These are phyloP conservation scores for Pichia kudriavzevii DNA, from an alignment of 1,139 yeast species.

Conservation along the genomic window DNA sequence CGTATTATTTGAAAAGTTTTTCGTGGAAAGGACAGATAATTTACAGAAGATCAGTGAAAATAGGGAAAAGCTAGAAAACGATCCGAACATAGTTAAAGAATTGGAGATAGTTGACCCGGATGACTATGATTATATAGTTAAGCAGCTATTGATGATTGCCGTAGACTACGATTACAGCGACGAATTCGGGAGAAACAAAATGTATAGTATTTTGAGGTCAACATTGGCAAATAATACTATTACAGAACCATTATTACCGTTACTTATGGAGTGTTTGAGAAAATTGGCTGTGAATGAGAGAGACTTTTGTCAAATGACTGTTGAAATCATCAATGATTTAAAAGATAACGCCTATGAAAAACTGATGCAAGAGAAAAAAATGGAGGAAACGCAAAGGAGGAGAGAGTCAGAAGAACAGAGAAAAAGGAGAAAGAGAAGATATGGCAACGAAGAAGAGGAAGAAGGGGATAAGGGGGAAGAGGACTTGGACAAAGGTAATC, in stretches of 20 bases:
- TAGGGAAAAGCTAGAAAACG: slow-evolving; percentile 13
- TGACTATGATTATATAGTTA: slow-evolving; percentile 67
- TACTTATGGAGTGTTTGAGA: slow-evolving; percentile 57
- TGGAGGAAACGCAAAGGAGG: slow-evolving; percentile 20
- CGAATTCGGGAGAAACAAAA: slow-evolving; percentile 81
- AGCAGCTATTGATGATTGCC: slow-evolving; percentile 64
- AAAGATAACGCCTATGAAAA: slow-evolving; percentile 55
- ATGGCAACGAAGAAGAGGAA: slow-evolving; percentile 25
- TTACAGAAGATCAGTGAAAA: slow-evolving; percentile 30
- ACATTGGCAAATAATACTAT: slow-evolving; percentile 38
- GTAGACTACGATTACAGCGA: slow-evolving; percentile 79
- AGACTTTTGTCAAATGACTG: slow-evolving; percentile 76
- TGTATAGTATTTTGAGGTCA: slow-evolving; percentile 65
- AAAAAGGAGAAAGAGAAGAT: slow-evolving; percentile 20
- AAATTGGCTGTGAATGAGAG: slow-evolving; percentile 71
- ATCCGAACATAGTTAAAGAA: slow-evolving; percentile 15
- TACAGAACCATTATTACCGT: slow-evolving; percentile 35
- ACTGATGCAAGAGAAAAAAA: slow-evolving; percentile 22
- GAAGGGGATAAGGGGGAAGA: not conserved
- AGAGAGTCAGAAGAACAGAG: slow-evolving; percentile 11
- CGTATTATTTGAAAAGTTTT: slow-evolving; percentile 45
- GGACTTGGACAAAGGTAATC: slow-evolving; percentile 14
- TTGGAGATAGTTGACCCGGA: slow-evolving; percentile 33
- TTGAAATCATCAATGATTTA: slow-evolving; percentile 82
- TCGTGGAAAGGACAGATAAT: slow-evolving; percentile 37